Percentiles rank a stretch among this genome's conserved stretches.
These are phyloP conservation scores for Pseudogymnoascus sp. DNA, from an alignment of 2,329 filamentous ascomycete genomes.

Conservation along the genomic window DNA sequence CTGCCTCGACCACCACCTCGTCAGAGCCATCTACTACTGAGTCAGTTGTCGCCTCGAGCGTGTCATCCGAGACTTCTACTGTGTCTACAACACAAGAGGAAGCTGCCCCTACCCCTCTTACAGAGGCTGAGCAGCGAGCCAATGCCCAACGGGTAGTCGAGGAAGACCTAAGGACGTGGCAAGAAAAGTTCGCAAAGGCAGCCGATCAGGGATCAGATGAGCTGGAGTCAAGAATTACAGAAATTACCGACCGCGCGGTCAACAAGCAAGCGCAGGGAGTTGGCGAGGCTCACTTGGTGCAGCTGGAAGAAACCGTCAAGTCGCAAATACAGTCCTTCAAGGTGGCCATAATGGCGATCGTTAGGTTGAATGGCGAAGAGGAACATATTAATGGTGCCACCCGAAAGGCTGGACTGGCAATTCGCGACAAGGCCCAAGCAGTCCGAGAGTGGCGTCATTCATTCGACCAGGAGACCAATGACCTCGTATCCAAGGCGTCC, in stretches of 20 bases:
- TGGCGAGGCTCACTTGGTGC: slow-evolving; percentile 57
- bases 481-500: slow-evolving; percentile 49
- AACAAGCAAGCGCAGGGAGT: slow-evolving; percentile 55
- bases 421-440: slow-evolving; percentile 57
- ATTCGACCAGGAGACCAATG: slow-evolving; percentile 49
- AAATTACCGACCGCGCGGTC: slow-evolving; percentile 66
- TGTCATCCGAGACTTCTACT: slow-evolving; percentile 1
- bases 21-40: slow-evolving; percentile 19
- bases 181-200: slow-evolving; percentile 77
- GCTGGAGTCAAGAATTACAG: slow-evolving; percentile 50
- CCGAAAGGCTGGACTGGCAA: slow-evolving; percentile 48
- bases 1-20: slow-evolving; percentile 23
- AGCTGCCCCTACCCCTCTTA: slow-evolving; percentile 25
- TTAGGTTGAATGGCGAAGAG: slow-evolving; percentile 48
- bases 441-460: slow-evolving; percentile 54
- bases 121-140: slow-evolving; percentile 46
- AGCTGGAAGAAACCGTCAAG: slow-evolving; percentile 60
- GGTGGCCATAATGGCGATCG: slow-evolving; percentile 54
- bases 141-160: slow-evolving; percentile 60
- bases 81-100: slow-evolving; percentile 19
- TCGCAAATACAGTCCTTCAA: slow-evolving; percentile 60
- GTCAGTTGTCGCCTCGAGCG: slow-evolving; percentile 13
- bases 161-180: slow-evolving; percentile 75
- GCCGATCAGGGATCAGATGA: slow-evolving; percentile 75
- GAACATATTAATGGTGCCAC: slow-evolving; percentile 45